Evolutionary conservation across 75 land plant species (phyloP), one percentile per base, ranked within the genome.

Genomic region (Sequoia sempervirens): DNA sequence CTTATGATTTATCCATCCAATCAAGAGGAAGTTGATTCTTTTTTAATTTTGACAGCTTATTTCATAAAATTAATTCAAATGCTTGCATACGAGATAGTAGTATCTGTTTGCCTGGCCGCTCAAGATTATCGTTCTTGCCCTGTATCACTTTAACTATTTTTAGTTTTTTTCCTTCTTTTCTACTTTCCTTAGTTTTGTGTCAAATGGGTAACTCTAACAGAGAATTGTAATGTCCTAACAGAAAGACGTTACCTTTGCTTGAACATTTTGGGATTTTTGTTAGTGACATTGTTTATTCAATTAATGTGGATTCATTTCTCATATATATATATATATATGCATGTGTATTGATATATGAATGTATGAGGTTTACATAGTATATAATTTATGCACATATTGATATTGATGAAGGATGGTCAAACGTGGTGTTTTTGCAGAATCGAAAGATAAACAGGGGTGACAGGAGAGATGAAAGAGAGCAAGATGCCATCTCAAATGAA

Each of bases 401-500:
- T 37, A 75, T 20, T 18, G 15, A 12, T 75, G 18, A 40, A 41
- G 78, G 23, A 61, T 61, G n/a, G 66, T 26, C 66, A 23, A 61
- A 23, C 26, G 66, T 61, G n/a, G 0, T 54, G 37, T 3, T 81
- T 32, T 50, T 84, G 84, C 90, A 95, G 97, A 88, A 87, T 88
- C 83, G 82, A 74, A 84, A 83, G 80, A 75, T 37, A 10, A 79
- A n/a, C 47, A 87, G 88, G 88, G 95, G 88, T 53, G 88, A 85
- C 45, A 84, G 84, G 37, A 73, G 83, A 85, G 89, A 83, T 47
- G 79, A 76, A 1, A 61, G 84, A 75, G 89, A 87, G 85, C 75
- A 93, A 20, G 88, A 88, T 81, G 82, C 87, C 17, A 92, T 96
- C 10, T 90, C 99, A 43, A 89, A 82, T 80, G 99, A 98, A 82